Conservation (phyloP, 345 rosid species). For the Lepidium didymum region DNA sequence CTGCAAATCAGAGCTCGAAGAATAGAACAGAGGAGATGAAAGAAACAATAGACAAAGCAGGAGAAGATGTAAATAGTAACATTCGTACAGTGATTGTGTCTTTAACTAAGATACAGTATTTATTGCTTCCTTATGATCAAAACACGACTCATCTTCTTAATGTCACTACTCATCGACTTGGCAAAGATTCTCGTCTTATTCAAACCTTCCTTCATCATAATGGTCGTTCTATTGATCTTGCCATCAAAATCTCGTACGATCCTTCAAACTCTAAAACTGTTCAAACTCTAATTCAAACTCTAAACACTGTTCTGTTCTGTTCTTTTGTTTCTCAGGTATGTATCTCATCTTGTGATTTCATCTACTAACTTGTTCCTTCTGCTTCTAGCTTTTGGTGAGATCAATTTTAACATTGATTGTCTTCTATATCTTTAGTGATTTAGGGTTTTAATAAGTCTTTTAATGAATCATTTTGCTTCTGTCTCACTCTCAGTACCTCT, state of each 20-base stretch:
- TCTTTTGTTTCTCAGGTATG: constrained; percentile 28
- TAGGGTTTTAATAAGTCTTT: not conserved
- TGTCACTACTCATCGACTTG: constrained; percentile 35
- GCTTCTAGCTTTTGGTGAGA: constrained; percentile 47
- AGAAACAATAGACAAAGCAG: constrained; percentile 35
- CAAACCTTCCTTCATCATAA: constrained; percentile 29
- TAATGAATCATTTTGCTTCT: constrained; percentile 4
- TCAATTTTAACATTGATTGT: not conserved
- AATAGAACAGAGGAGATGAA: constrained; percentile 38
- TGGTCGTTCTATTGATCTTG: constrained; percentile 37
- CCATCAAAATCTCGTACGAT: constrained; percentile 39
- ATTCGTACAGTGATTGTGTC: constrained; percentile 31
- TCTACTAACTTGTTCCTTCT: constrained; percentile 41
- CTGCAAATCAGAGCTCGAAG: constrained; percentile 33
- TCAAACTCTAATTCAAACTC: not conserved
- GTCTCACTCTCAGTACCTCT: constrained; percentile 37
- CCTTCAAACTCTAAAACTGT: too few species aligned
- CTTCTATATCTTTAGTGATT: not conserved
- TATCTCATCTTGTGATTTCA: constrained; percentile 36
- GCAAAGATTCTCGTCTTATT: constrained; percentile 36
- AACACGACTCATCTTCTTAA: constrained; percentile 30
- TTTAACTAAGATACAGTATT: constrained; percentile 33
- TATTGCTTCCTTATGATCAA: constrained; percentile 46
- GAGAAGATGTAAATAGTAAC: constrained; percentile 28
- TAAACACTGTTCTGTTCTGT: not conserved